These are phyloP conservation scores for Dissoconium aciculare DNA, from an alignment of 2,329 filamentous ascomycete genomes.

Conservation along the genomic window DNA sequence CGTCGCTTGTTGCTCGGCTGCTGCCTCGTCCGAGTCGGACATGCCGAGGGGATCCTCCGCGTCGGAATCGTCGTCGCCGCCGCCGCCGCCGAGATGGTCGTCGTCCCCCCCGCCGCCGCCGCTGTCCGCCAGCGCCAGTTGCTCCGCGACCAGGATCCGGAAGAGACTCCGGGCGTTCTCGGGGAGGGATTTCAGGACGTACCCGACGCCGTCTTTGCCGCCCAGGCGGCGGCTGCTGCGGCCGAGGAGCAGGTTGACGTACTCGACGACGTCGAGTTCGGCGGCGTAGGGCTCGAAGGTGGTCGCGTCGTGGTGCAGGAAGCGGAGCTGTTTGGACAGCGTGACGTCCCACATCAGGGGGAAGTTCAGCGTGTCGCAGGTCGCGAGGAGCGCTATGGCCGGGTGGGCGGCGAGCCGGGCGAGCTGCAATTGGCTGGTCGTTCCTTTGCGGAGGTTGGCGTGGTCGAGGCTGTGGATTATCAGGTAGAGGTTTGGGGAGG, in stretches of 20 bases:
- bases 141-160: slow-evolving; percentile 67
- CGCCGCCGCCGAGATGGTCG: too few relatives aligned
- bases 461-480: slow-evolving; percentile 76
- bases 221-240: slow-evolving; percentile 65
- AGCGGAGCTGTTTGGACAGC: slow-evolving; percentile 67
- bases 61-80: slow-evolving; percentile 21
- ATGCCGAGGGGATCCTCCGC: slow-evolving; percentile 15
- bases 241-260: slow-evolving; percentile 75
- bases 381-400: slow-evolving; percentile 57
- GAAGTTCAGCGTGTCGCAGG: slow-evolving; percentile 78
- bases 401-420: slow-evolving; percentile 62
- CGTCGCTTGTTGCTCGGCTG: slow-evolving; percentile 14
- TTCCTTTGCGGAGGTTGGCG: slow-evolving; percentile 50
- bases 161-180: slow-evolving; percentile 87
- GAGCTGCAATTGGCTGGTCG: slow-evolving; percentile 50
- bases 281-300: slow-evolving; percentile 63
- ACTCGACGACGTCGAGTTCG: slow-evolving; percentile 75
- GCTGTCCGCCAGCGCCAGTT: slow-evolving; percentile 46
- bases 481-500: slow-evolving; percentile 23
- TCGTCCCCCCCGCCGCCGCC: slow-evolving; percentile 35
- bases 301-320: slow-evolving; percentile 86
- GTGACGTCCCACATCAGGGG: slow-evolving; percentile 78
- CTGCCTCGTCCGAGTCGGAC: slow-evolving; percentile 22
- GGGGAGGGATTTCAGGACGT: slow-evolving; percentile 76
- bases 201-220: slow-evolving; percentile 80